Base-by-base conservation (phyloP, 768 basidiomycete genomes). In the Tylopilus rubrobrunneus region DNA sequence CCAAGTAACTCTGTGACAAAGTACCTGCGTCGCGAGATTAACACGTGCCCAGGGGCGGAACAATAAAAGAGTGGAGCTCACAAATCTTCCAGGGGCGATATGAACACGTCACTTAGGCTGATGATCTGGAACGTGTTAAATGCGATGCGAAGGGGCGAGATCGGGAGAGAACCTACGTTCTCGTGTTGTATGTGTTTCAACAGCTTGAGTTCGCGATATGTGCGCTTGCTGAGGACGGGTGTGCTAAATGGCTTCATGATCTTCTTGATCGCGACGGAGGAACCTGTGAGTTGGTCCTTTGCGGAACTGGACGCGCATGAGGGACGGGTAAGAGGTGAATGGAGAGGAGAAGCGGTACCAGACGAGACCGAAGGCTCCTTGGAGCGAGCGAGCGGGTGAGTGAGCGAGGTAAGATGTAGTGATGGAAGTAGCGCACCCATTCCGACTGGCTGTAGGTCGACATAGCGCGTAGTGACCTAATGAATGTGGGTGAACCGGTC, bases 201-300 rank as follows among this genome's bases (percentile, higher is more conserved):
- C 40, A 99, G 81, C 74, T 99, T 99, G 64, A 99, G 81, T 74
- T 99, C 97, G 56, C 97, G 83, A 72, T 98, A 98, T 1, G 97
- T 99, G 59, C 97, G 81, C 75, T 98, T 98, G 72, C 87, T 88
- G 63, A 99, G 79, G n/a, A 99, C 97, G 19, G 97, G 95, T 7
- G 97, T 98, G 69, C 89, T 91, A 76, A 99, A 99, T 7, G 97
- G 97, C 73, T 99, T 99, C 96, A 98, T 98, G 78, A 98, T 99
- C 85, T 98, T 98, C 84, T 99, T 99, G 78, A 99, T 95, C 66
- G 97, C 97, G 53, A 96, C 95, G 17, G 92, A 89, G 44, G 92
- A 83, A 40, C 85, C 89, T 9, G 93, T 96, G 51, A 98, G 83
- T 72, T 98, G 95, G 71, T 96, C 91, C 72, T 94, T 95, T 33